A percentile compares a stretch with the other conserved stretches of the same genome.
Evolutionary conservation across 2,329 filamentous ascomycete genomes (phyloP).

Genomic region (Stromatinia cepivora): DNA sequence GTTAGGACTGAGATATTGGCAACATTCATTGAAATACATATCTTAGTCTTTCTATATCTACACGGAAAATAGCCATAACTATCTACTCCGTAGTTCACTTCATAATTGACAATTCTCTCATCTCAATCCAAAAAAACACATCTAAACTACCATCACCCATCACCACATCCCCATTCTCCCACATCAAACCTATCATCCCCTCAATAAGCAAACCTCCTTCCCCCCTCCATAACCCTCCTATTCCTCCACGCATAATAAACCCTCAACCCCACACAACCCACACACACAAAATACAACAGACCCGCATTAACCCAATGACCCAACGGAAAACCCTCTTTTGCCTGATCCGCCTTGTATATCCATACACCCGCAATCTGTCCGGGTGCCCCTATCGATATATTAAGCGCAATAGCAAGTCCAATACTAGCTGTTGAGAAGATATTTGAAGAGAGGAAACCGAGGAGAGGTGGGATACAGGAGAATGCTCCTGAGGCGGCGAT

Average conservation of each 20-base stretch:
- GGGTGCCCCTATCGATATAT: constrained; percentile 65
- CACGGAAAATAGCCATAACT: no score
- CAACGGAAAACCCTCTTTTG: constrained; percentile 62
- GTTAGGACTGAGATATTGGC: no score
- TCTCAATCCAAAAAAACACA: no score
- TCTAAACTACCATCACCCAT: neutral
- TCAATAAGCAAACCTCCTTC: constrained; percentile 17
- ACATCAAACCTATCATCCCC: neutral
- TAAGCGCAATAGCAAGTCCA: constrained; percentile 69
- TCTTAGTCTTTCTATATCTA: no score
- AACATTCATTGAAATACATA: no score
- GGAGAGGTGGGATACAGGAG: constrained; percentile 65
- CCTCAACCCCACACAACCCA: constrained; percentile 55
- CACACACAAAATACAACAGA: constrained; percentile 58
- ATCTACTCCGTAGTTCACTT: no score
- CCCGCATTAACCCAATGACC: constrained; percentile 69
- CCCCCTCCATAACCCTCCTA: constrained; percentile 25
- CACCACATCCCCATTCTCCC: neutral
- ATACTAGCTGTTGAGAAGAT: constrained; percentile 63
- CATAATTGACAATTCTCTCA: no score
- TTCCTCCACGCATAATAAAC: constrained; percentile 56
- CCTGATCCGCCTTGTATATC: constrained; percentile 69
- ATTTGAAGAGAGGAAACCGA: constrained; percentile 48
- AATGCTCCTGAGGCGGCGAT: constrained; percentile 67
- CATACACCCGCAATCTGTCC: constrained; percentile 73